These are phyloP conservation scores for Cercospora nicotianae DNA, from an alignment of 2,329 filamentous ascomycete genomes.

Conservation along the genomic window DNA sequence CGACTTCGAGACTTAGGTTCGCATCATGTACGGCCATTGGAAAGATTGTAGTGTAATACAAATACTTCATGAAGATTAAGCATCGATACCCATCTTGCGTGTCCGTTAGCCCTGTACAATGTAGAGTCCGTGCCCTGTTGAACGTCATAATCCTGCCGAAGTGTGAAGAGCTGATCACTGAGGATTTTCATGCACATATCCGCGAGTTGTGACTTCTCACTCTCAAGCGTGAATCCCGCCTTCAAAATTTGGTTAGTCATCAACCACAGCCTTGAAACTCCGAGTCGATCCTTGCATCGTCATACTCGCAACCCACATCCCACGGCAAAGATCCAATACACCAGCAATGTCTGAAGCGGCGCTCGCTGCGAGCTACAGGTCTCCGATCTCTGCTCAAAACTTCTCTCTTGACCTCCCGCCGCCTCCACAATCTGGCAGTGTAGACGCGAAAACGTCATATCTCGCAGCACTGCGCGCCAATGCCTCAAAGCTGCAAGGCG, in stretches of 20 bases:
- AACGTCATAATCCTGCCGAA: background rate
- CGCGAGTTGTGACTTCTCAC: no score
- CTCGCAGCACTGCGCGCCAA: slow-evolving; percentile 60
- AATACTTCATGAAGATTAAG: background rate
- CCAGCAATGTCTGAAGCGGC: background rate
- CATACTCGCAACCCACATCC: background rate
- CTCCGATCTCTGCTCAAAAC: slow-evolving; percentile 27
- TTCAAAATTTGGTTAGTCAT: background rate
- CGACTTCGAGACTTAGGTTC: background rate
- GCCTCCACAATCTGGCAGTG: slow-evolving; percentile 17
- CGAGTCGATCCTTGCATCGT: background rate
- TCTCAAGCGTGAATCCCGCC: background rate
- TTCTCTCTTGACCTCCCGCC: slow-evolving; percentile 30
- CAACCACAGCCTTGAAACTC: background rate
- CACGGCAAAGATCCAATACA: background rate
- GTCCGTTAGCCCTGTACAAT: background rate
- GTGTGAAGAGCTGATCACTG: no score
- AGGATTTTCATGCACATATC: no score
- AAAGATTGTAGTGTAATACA: background rate
- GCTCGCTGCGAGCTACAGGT: slow-evolving; percentile 30
- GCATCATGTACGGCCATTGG: background rate
- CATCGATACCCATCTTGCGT: background rate
- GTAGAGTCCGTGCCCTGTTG: background rate
- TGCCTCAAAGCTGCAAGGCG: slow-evolving; percentile 60
- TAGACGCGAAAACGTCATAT: slow-evolving; percentile 58